These are phyloP conservation scores for Retiboletus fuscus DNA, from an alignment of 1,284 basidiomycete species.

Conservation along the genomic window DNA sequence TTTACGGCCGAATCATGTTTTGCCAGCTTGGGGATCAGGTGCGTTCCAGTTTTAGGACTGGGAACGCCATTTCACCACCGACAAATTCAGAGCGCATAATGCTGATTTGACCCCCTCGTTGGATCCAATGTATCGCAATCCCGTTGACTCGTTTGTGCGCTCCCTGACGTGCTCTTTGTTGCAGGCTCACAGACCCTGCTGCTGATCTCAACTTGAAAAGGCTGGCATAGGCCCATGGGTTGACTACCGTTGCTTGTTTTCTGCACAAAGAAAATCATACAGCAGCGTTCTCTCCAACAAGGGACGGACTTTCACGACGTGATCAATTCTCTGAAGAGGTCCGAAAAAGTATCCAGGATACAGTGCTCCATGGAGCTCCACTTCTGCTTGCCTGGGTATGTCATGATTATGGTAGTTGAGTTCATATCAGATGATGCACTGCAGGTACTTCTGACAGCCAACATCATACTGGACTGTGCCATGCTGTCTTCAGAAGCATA, in stretches of 20 bases:
- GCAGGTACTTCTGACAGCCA: slow-evolving; percentile 46
- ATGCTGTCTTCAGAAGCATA: slow-evolving; percentile 41
- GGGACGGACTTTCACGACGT: neutral
- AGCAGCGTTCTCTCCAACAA: slow-evolving; percentile 9
- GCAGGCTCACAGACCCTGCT: no score
- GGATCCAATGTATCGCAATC: no score
- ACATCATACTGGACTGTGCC: slow-evolving; percentile 46
- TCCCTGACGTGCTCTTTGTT: no score
- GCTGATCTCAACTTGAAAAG: no score
- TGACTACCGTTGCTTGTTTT: slow-evolving; percentile 43
- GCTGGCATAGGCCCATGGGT: slow-evolving; percentile 27
- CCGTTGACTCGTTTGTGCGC: no score
- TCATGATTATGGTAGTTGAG: neutral
- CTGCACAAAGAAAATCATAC: slow-evolving; percentile 16
- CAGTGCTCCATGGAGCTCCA: slow-evolving; percentile 35
- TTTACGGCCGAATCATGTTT: no score
- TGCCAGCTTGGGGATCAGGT: no score
- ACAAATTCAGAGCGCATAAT: no score
- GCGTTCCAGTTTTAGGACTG: no score
- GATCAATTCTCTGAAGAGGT: slow-evolving; percentile 20
- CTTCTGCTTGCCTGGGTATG: slow-evolving; percentile 46
- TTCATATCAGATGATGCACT: neutral
- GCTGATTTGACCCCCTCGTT: no score
- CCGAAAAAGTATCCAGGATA: slow-evolving; percentile 29
- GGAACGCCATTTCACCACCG: no score